Evolutionary conservation across 495 filamentous ascomycete genomes (phyloP).

Genomic region (Xylaria palmicola): DNA sequence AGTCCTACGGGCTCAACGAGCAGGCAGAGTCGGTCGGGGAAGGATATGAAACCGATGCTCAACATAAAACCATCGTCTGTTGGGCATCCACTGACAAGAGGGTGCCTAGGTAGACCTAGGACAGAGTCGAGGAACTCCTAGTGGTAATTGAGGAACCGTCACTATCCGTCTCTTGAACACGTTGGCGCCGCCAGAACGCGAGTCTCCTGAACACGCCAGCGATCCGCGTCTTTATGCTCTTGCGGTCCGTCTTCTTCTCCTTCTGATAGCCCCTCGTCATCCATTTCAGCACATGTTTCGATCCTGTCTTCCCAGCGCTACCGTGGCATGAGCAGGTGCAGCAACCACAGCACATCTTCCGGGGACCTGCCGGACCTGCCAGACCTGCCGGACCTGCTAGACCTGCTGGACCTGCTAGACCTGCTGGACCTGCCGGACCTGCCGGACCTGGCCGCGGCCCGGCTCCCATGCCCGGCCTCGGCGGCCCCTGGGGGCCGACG

Average conservation of each 20-base stretch:
- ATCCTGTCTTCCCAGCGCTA: not conserved
- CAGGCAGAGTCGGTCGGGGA: too few species aligned
- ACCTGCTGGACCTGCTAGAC: too few species aligned
- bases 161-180: not conserved
- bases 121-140: slow-evolving; percentile 1
- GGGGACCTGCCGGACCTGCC: too few species aligned
- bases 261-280: not conserved
- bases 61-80: not conserved
- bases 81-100: not conserved
- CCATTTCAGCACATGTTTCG: not conserved
- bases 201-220: slow-evolving; percentile 18
- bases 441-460: not conserved
- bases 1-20: too few species aligned
- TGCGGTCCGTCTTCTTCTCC: not conserved
- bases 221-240: not conserved
- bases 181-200: slow-evolving; percentile 20
- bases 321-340: slow-evolving; percentile 2
- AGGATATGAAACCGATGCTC: not conserved
- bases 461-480: not conserved
- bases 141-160: not conserved
- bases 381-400: too few species aligned
- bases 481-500: not conserved
- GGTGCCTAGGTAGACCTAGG: not conserved
- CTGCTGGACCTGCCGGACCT: too few species aligned
- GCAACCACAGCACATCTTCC: not conserved